These are phyloP conservation scores for Cyberlindnera mississippiensis DNA, from an alignment of 805 yeast genomes.

Conservation along the genomic window DNA sequence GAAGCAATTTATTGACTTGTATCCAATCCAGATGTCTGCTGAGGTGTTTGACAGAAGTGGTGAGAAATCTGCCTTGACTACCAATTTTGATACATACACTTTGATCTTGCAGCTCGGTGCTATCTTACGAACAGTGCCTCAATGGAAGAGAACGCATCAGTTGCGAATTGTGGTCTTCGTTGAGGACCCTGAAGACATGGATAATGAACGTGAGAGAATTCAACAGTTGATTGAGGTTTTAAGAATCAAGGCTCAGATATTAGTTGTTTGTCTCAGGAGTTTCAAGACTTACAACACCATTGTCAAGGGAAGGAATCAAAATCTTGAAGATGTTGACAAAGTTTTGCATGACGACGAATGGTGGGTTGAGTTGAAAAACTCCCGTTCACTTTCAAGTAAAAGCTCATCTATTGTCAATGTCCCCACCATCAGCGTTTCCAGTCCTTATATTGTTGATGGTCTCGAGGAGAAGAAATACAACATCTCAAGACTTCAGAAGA, in stretches of 20 bases:
- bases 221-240: constrained; percentile 62
- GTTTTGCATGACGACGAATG: constrained; percentile 65
- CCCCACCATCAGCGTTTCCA: constrained; percentile 32
- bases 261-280: constrained; percentile 63
- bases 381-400: constrained; percentile 37
- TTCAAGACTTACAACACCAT: constrained; percentile 67
- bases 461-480: constrained; percentile 30
- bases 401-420: constrained; percentile 28
- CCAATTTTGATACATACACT: constrained; percentile 95
- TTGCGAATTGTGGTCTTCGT: constrained; percentile 88
- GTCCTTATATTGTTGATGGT: constrained; percentile 22
- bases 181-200: constrained; percentile 65
- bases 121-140: constrained; percentile 86
- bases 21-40: constrained; percentile 97
- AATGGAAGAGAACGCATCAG: constrained; percentile 76
- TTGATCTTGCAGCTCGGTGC: constrained; percentile 92
- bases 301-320: constrained; percentile 57
- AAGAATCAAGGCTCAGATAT: constrained; percentile 78
- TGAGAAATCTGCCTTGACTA: constrained; percentile 63
- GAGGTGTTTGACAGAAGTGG: constrained; percentile 64
- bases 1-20: constrained; percentile 71
- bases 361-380: constrained; percentile 72
- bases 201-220: constrained; percentile 65
- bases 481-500: constrained; percentile 63
- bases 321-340: constrained; percentile 43